Percentiles rank a stretch among this genome's conserved stretches.
phyloP scores from a whole-genome alignment of 306 rosid genomes.

The Fragaria ananassa region DNA sequence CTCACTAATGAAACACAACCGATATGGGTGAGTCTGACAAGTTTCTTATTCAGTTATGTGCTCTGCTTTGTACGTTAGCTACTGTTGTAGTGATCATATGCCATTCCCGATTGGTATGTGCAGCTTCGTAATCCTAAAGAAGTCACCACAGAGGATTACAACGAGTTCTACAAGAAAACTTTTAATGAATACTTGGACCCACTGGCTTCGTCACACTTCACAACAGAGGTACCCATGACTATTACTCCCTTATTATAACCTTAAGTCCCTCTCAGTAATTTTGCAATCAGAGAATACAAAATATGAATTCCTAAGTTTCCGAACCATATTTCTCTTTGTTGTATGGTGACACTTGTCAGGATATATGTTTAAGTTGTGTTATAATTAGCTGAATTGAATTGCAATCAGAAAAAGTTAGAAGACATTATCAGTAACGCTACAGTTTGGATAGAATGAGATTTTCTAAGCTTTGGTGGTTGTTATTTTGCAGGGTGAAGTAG shows the following conservation, averaged over 20 bases:
- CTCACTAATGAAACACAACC: conserved; percentile 92
- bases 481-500: conserved; percentile 83
- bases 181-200: conserved; percentile 92
- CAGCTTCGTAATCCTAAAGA: conserved; percentile 97
- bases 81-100: conserved; percentile 3
- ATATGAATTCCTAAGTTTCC: not conserved
- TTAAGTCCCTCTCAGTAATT: not conserved
- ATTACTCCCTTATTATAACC: not conserved
- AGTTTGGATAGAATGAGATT: not conserved
- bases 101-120: conserved; percentile 25
- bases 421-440: not conserved
- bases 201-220: conserved; percentile 88
- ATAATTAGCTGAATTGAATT: not conserved
- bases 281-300: not conserved
- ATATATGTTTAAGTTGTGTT: not conserved
- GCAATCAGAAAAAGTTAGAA: not conserved
- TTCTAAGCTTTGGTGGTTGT: conserved; percentile 23
- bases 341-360: not conserved
- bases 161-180: conserved; percentile 85
- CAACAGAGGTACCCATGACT: conserved; percentile 65
- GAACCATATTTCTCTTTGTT: too few species aligned
- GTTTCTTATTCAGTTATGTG: conserved; percentile 10
- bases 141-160: conserved; percentile 83
- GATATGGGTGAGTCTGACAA: conserved; percentile 65
- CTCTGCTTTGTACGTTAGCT: not conserved